A percentile compares a stretch with the other conserved stretches of the same genome.
Conservation (phyloP, 2,329 filamentous ascomycete genomes). For the Fusarium clavum region DNA sequence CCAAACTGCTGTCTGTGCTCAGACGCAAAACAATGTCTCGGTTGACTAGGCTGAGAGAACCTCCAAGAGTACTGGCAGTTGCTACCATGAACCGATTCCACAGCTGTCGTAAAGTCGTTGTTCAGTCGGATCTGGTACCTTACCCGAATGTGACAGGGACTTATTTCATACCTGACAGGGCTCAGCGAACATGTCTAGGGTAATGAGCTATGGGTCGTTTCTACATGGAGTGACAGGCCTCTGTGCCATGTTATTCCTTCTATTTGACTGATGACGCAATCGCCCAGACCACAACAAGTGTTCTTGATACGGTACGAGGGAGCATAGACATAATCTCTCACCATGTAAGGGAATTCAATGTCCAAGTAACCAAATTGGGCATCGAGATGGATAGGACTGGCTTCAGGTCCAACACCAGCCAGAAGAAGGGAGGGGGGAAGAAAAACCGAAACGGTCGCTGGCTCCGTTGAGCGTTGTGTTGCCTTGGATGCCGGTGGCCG, state of each 20-base stretch:
- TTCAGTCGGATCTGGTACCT: not conserved
- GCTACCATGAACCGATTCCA: not conserved
- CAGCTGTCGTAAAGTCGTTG: not conserved
- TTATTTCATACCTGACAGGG: slow-evolving; percentile 8
- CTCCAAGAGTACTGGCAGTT: not conserved
- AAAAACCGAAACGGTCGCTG: not conserved
- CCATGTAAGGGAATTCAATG: not conserved
- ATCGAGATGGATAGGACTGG: slow-evolving; percentile 1
- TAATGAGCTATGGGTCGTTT: slow-evolving; percentile 22
- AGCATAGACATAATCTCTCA: not conserved
- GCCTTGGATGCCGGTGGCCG: not conserved
- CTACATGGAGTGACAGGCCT: not conserved
- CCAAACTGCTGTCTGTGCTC: not conserved
- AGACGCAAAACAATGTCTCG: slow-evolving; percentile 1
- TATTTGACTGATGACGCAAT: slow-evolving; percentile 17
- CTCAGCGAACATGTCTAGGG: slow-evolving; percentile 1
- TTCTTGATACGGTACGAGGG: slow-evolving; percentile 4
- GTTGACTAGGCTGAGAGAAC: not conserved
- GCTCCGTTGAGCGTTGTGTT: not conserved
- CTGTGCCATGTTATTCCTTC: not conserved
- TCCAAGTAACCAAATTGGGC: not conserved
- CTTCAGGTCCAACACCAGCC: not conserved
- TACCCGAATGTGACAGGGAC: slow-evolving; percentile 7
- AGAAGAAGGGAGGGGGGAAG: not conserved
- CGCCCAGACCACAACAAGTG: not conserved